Conservation (phyloP, 2,329 filamentous ascomycete species). For the Xylaria sp. region DNA sequence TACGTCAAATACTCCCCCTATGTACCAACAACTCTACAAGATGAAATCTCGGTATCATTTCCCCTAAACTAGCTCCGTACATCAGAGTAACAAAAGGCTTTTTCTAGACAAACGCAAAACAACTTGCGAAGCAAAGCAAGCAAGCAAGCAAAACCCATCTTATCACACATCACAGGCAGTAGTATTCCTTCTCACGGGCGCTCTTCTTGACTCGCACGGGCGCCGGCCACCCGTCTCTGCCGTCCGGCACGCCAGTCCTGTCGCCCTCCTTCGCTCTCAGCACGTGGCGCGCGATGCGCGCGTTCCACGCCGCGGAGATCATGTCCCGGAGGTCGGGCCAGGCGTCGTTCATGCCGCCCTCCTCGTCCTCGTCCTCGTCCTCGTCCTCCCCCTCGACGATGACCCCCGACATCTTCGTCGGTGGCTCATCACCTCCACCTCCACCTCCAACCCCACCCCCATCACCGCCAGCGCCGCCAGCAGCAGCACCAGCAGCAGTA, state of each 20-base stretch:
- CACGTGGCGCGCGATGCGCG: conserved; percentile 24
- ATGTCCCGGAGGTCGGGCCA: conserved; percentile 39
- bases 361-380: background rate
- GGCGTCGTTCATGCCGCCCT: conserved; percentile 30
- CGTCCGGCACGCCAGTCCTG: background rate
- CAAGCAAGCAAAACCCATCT: background rate
- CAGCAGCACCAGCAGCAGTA: too few species aligned
- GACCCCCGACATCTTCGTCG: background rate
- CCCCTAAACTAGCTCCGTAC: background rate
- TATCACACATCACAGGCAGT: conserved; percentile 1
- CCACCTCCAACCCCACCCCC: too few species aligned
- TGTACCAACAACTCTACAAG: background rate
- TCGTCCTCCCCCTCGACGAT: too few species aligned
- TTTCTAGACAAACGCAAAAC: background rate
- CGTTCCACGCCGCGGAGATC: conserved; percentile 16
- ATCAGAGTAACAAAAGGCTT: background rate
- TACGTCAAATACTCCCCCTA: background rate
- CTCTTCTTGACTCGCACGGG: background rate
- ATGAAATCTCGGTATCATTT: background rate
- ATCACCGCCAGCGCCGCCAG: too few species aligned
- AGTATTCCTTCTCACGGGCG: background rate
- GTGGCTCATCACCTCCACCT: too few species aligned
- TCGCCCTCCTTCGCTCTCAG: conserved; percentile 8
- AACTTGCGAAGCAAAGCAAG: too few species aligned
- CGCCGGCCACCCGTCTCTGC: conserved; percentile 5